A percentile compares a stretch with the other conserved stretches of the same genome.
Evolutionary conservation across 495 filamentous ascomycete genomes (phyloP).

Genomic region (Aspergillus cavernicola): DNA sequence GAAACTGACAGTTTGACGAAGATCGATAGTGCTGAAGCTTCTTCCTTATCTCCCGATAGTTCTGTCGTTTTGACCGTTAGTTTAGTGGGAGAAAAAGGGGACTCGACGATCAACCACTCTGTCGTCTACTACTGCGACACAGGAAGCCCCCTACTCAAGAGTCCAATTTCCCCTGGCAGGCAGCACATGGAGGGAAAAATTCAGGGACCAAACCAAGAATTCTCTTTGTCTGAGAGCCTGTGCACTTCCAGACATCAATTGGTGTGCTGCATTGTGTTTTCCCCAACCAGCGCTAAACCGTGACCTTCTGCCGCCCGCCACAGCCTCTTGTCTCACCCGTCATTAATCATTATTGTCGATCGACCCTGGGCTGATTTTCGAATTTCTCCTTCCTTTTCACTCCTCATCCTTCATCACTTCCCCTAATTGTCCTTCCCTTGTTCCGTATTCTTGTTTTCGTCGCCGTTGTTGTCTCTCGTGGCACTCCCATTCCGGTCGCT

Average conservation of each 20-base stretch:
- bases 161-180: slow-evolving; percentile 8
- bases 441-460: neutral
- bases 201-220: neutral
- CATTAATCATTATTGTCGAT: slow-evolving; percentile 7
- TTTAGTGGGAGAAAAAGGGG: slow-evolving; percentile 14
- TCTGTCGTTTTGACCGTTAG: neutral
- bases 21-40: too few species aligned
- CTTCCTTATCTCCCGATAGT: neutral
- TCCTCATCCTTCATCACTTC: neutral
- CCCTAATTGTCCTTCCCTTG: slow-evolving; percentile 6
- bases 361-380: neutral
- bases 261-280: neutral
- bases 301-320: slow-evolving; percentile 1
- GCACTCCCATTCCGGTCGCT: slow-evolving; percentile 2
- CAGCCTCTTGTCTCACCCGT: slow-evolving; percentile 19
- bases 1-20: too few species aligned
- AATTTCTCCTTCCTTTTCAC: slow-evolving; percentile 2
- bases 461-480: neutral
- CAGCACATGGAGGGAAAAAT: neutral
- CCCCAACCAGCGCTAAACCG: neutral
- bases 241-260: neutral
- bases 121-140: slow-evolving; percentile 24
- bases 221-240: neutral
- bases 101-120: slow-evolving; percentile 20
- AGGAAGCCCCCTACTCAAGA: slow-evolving; percentile 15